Evolutionary conservation across 306 rosid genomes (phyloP), one percentile per base, ranked within the genome.

Genomic region (Neltuma alba): DNA sequence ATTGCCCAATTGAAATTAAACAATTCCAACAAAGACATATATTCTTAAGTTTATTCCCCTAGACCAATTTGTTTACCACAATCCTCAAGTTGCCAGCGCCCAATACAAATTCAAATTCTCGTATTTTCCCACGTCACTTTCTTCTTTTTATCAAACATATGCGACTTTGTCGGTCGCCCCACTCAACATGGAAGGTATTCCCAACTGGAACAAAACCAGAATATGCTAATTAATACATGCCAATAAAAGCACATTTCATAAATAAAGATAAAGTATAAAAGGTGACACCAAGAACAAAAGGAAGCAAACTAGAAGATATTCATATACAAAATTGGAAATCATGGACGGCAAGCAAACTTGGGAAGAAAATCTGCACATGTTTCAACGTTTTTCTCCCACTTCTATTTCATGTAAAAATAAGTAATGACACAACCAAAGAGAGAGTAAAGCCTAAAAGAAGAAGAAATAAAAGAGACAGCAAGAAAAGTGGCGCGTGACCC

Each of bases 401-500:
- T 7, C 13, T 7, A 64, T 33, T 50, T 20, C 12, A 50, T 1
- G 12, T 7, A 20, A 50, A n/a, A 50, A 7, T 50, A 44, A 44
- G 25, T 50, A 47, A 47, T 5, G 21, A 21, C 18, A 66, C 8
- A 23, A 67, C 48, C 48, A 33, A n/a, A 31, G 61, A 45, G 8
- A 47, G 34, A 50, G 45, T 20, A 50, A 11, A 2, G n/a, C 34
- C 28, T 0, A 4, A 36, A 37, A 33, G 18, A n/a, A 20, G 40
- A 23, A 33, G 5, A 18, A 47, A 37, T 37, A 37, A 40, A 40
- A n/a, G 60, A 2, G 28, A 21, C 44, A 75, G 44, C 38, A 45
- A 67, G 75, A 33, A 75, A 70, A 79, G 62, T 52, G 30, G 84
- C 80, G 86, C 83, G 86, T 20, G 27, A 80, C 57, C 65, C 84